Evolutionary conservation across 371 early-diverging fungal genomes (phyloP).

Genomic region (Lichtheimia ornata): DNA sequence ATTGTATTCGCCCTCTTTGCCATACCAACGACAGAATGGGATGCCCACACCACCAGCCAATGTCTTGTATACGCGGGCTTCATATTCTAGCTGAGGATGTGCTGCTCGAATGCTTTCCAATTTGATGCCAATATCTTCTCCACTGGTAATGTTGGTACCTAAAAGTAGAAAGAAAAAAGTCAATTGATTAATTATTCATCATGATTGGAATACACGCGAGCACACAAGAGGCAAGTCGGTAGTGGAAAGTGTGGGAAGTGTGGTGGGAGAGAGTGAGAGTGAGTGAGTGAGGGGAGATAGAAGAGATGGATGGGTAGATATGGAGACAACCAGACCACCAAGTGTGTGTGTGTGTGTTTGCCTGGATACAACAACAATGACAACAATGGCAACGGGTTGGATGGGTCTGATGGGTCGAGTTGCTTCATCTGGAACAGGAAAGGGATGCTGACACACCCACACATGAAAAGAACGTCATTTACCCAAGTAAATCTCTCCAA

Average conservation of each 20-base stretch:
- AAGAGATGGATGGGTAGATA: too few species aligned
- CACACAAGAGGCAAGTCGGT: too few species aligned
- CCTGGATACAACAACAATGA: too few species aligned
- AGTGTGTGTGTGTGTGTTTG: too few species aligned
- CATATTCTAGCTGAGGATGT: slow-evolving; percentile 97
- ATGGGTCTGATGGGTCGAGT: neutral
- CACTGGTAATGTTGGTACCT: slow-evolving; percentile 91
- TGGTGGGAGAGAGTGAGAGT: too few species aligned
- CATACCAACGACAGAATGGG: slow-evolving; percentile 94
- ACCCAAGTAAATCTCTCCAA: slow-evolving; percentile 99
- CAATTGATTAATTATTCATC: too few species aligned
- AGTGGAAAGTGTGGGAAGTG: too few species aligned
- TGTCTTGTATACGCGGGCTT: slow-evolving; percentile 92
- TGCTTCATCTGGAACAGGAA: neutral
- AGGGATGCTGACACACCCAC: neutral
- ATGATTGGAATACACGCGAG: too few species aligned
- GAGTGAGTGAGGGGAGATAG: too few species aligned
- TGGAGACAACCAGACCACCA: too few species aligned
- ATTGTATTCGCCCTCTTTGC: slow-evolving; percentile 91
- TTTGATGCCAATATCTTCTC: slow-evolving; percentile 96
- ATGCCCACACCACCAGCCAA: slow-evolving; percentile 96
- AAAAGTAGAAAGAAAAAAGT: slow-evolving; percentile 5
- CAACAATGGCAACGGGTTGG: too few species aligned
- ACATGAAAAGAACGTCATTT: slow-evolving; percentile 17
- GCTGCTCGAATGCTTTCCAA: slow-evolving; percentile 89